Evolutionary conservation across 164 flowering plant genomes (phyloP), one percentile per base, ranked within the genome.

Genomic region (Piper betle): DNA sequence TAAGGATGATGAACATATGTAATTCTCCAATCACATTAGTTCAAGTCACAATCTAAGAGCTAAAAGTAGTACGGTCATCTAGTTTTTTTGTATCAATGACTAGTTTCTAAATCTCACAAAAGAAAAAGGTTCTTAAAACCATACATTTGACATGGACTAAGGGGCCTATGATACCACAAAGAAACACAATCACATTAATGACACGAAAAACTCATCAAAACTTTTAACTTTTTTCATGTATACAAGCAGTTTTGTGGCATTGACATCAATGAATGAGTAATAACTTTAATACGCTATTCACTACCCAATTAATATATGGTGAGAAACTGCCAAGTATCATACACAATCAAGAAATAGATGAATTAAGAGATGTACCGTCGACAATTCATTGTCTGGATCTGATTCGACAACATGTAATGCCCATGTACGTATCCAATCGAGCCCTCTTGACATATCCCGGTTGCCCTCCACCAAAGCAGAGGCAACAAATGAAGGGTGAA

Each of bases 361-460:
- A 4, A 3, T 15, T 39, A 62, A 8, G 53, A 65, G 59, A 54
- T 82, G 77, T 79, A 93, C 99, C 63, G 73, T 72, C 60, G 87
- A 85, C 74, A 97, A 93, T 39, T 88, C 99, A 61, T 72, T 79
- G 62, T 93, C 97, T 0, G 82, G 66, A 71, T 93, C 99, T 37
- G 89, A 76, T 58, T 93, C 99, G 68, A 80, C 81, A 41, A 82
- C 80, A 53, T 81, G 73, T 62, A 86, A 78, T n/a, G 96, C 84
- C 88, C 86, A 86, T 5, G 79, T 79, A 48, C 96, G 96, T 66
- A 93, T 66, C 99, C 99, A 93, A 65, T 93, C 99, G 63, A 93
- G 91, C 59, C 94, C 97, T 65, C 64, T 69, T 53, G 82, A 77
- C 39, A 93, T 62, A 61, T 82, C 97, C 68, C 63, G 53, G 68